Evolutionary conservation across 768 basidiomycete genomes (phyloP), one percentile per base, ranked within the genome.

Genomic region (Amanita rubescens): DNA sequence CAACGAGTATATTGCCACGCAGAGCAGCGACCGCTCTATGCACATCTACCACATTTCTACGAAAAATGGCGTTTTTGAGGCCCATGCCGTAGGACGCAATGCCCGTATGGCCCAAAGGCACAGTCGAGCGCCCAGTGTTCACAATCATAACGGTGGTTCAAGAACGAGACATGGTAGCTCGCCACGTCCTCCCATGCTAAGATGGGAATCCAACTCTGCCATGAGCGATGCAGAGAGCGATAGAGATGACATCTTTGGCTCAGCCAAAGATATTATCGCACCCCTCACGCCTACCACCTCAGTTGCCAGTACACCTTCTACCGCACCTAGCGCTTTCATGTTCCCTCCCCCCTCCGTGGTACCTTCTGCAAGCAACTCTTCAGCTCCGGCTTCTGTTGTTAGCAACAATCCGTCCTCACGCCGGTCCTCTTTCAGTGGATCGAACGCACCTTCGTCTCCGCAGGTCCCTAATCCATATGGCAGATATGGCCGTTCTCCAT

Each of bases 1-100:
- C 61, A 94, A 95, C 66, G 92, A 96, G 67, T 98, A 89, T 64
- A 90, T 99, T 56, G 94, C 96, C 3, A 98, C 96, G 0, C 96
- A 99, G 65, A 93, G 90, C 67, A 91, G 87, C 62, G 96, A 99
- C 69, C 80, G 95, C 43, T 88, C 93, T 19, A 95, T 98, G 82
- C 93, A 97, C 65, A 84, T 99, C 59, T 92, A 97, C 69, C 80
- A 80, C 57, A 83, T 97, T 59, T 80, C 82, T 7, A 81, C 81
- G 53, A 87, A 87, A 56, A 80, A 86, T 42, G 89, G 90, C n/a
- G 69, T 74, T 7, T 85, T 95, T 60, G 93, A 95, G 64, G 88
- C 88, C 7, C 90, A 96, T 60, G 89, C 94, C 1, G 79, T 96
- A 6, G 92, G 92, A 24, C 90, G 88, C 70, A 95, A 95, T 63